A percentile compares a stretch with the other conserved stretches of the same genome.
Conservation (phyloP, 768 basidiomycete species). For the Austroboletus festivus region DNA sequence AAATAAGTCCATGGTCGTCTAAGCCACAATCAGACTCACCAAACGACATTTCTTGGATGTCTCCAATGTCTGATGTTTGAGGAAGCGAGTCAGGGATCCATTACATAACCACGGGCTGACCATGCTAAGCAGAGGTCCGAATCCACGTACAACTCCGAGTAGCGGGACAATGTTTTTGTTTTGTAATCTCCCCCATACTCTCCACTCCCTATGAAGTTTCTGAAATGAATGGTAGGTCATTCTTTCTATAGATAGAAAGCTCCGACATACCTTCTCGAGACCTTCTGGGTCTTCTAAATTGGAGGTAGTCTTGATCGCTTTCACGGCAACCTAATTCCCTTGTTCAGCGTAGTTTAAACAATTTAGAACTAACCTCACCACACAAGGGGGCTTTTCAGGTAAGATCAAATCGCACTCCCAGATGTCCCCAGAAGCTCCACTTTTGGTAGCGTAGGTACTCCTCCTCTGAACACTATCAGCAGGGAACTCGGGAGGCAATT, state of each 20-base stretch:
- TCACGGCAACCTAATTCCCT: constrained; percentile 19
- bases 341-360: not conserved
- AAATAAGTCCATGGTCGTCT: not conserved
- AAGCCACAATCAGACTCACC: constrained; percentile 7
- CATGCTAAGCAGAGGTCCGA: constrained; percentile 29
- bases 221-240: not conserved
- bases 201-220: constrained; percentile 30
- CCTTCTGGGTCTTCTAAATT: not conserved
- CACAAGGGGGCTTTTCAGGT: not conserved
- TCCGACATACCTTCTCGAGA: constrained; percentile 13
- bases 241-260: not conserved
- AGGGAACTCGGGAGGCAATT: constrained; percentile 7
- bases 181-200: constrained; percentile 14
- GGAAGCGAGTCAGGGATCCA: constrained; percentile 26
- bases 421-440: constrained; percentile 21
- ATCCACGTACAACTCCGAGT: constrained; percentile 28
- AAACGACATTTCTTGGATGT: constrained; percentile 2
- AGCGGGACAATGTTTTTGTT: constrained; percentile 31
- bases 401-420: constrained; percentile 23
- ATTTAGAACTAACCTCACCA: constrained; percentile 5
- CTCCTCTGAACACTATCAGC: constrained; percentile 5
- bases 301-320: constrained; percentile 6
- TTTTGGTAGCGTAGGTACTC: not conserved
- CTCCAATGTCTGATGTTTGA: not conserved
- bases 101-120: constrained; percentile 34